Percentiles rank a stretch among this genome's conserved stretches.
These are phyloP conservation scores for Aristolochia contorta DNA, from an alignment of 164 flowering plant species.

Conservation along the genomic window DNA sequence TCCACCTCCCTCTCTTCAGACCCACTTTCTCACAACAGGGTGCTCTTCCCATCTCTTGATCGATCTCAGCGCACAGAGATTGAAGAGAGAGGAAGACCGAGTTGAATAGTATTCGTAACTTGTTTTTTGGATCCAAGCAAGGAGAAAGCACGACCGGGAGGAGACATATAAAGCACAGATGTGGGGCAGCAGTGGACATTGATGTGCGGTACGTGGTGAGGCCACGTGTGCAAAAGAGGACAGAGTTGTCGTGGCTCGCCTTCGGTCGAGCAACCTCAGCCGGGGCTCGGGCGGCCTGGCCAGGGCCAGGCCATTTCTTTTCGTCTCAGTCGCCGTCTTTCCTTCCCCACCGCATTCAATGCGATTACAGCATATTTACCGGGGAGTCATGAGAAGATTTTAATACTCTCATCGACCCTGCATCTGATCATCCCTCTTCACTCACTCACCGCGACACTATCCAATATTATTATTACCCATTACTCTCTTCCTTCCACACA, in stretches of 20 bases:
- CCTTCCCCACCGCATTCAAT: too few relatives aligned
- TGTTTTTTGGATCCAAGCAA: background rate
- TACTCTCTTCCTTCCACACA: too few relatives aligned
- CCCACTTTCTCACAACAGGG: constrained; percentile 94
- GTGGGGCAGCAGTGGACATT: background rate
- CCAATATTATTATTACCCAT: too few relatives aligned
- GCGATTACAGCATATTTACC: too few relatives aligned
- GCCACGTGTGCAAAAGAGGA: constrained; percentile 29
- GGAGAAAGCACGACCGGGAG: background rate
- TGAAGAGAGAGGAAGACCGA: background rate
- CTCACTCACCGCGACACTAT: too few relatives aligned
- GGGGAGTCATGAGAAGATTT: too few relatives aligned
- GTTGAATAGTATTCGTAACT: too few relatives aligned
- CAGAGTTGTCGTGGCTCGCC: constrained; percentile 39
- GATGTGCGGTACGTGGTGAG: constrained; percentile 17
- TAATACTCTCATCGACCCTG: too few relatives aligned
- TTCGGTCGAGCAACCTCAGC: constrained; percentile 26
- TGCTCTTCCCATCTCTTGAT: constrained; percentile 65
- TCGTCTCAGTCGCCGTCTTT: constrained; percentile 29
- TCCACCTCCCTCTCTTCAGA: constrained; percentile 82
- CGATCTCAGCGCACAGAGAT: background rate
- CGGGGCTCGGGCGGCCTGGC: constrained; percentile 36
- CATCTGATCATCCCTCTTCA: too few relatives aligned
- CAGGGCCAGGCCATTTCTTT: constrained; percentile 42
- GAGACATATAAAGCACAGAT: too few relatives aligned